Evolutionary conservation across 306 rosid genomes (phyloP).

Genomic region (Prunus mongolica): DNA sequence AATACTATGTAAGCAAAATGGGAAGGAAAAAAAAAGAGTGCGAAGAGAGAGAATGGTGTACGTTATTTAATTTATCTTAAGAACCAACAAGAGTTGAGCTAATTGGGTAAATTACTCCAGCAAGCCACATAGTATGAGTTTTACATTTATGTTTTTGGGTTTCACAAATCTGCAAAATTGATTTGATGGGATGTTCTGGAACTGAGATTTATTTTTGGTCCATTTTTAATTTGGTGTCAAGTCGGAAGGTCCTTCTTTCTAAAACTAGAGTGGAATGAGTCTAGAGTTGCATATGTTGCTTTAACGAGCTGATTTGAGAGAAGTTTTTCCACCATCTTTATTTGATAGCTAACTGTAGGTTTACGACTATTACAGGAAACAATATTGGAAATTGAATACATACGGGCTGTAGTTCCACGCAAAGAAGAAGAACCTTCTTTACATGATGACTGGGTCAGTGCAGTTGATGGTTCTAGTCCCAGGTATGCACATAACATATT

Average conservation of each 20-base stretch:
- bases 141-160: background rate
- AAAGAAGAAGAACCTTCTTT: constrained; percentile 79
- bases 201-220: background rate
- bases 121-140: background rate
- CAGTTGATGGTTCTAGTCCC: constrained; percentile 84
- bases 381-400: constrained; percentile 74
- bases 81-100: background rate
- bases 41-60: background rate
- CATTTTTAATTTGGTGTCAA: background rate
- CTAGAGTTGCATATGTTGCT: background rate
- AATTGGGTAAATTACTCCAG: background rate
- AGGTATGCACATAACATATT: constrained; percentile 42
- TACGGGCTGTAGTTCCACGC: constrained; percentile 71
- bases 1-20: background rate
- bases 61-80: too few species aligned
- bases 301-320: background rate
- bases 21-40: background rate
- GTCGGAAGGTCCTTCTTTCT: background rate
- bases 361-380: constrained; percentile 50
- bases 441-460: constrained; percentile 97
- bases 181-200: background rate
- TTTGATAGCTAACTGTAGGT: constrained; percentile 6
- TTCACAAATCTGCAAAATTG: background rate
- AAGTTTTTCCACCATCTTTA: background rate
- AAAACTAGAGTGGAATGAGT: too few species aligned